Conservation (phyloP, 1,284 basidiomycete species). For the Ganoderma sinense region DNA sequence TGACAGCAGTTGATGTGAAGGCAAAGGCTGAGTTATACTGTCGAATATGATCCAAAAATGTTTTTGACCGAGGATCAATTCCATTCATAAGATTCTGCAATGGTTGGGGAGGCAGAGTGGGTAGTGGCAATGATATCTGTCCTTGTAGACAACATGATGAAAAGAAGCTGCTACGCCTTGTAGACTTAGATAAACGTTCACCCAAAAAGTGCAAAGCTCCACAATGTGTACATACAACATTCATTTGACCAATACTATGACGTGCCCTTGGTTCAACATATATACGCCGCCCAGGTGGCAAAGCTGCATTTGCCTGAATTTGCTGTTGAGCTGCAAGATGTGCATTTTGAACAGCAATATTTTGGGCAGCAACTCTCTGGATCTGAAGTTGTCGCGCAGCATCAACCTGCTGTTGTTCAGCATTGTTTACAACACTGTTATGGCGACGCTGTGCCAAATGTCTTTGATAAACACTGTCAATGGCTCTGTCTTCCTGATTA, state of each 20-base stretch:
- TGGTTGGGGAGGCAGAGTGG: neutral
- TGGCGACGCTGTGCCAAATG: too few relatives aligned
- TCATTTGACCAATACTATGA: slow-evolving; percentile 6
- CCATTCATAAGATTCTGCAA: slow-evolving; percentile 22
- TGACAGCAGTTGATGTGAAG: slow-evolving; percentile 40
- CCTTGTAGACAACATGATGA: slow-evolving; percentile 3
- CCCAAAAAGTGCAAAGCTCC: slow-evolving; percentile 1
- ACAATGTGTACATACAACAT: slow-evolving; percentile 7
- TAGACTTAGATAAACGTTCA: neutral
- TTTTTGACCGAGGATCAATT: slow-evolving; percentile 16
- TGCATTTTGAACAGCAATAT: neutral
- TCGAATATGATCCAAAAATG: slow-evolving; percentile 39
- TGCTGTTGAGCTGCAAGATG: neutral
- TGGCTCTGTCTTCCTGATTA: too few relatives aligned
- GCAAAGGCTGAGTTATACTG: slow-evolving; percentile 42
- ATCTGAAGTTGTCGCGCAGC: too few relatives aligned
- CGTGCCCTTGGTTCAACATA: neutral
- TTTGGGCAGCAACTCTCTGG: neutral
- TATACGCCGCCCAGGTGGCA: neutral
- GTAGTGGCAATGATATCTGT: neutral
- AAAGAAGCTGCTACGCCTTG: neutral
- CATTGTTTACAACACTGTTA: too few relatives aligned
- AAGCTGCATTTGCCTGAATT: too few relatives aligned
- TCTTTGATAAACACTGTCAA: too few relatives aligned
- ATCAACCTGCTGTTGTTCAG: too few relatives aligned